These are phyloP conservation scores for Ascochyta lentis DNA, from an alignment of 2,329 filamentous ascomycete species.

Conservation along the genomic window DNA sequence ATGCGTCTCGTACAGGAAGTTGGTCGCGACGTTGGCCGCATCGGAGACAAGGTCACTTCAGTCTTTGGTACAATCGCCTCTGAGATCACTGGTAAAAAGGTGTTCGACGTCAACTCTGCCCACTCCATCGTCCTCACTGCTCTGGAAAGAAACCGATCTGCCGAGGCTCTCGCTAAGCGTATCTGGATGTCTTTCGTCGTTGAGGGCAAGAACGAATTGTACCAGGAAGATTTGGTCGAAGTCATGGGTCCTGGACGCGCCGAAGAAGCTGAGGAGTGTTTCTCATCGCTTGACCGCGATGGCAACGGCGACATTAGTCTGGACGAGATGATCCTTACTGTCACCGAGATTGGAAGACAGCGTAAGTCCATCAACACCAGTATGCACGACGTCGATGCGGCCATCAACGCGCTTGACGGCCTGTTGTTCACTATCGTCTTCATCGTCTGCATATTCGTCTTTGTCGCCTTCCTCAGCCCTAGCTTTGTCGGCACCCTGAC, in stretches of 20 bases:
- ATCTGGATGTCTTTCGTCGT: constrained; percentile 99
- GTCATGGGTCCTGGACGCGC: constrained; percentile 80
- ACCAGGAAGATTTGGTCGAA: constrained; percentile 81
- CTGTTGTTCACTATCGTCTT: constrained; percentile 82
- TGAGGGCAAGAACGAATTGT: constrained; percentile 82
- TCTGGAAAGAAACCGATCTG: constrained; percentile 80
- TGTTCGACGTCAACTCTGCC: constrained; percentile 90
- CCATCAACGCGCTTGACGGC: constrained; percentile 87
- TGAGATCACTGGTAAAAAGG: constrained; percentile 93
- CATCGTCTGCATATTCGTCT: constrained; percentile 82
- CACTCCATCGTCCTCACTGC: constrained; percentile 91
- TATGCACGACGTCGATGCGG: constrained; percentile 97
- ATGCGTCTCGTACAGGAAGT: constrained; percentile 75
- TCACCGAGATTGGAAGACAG: constrained; percentile 82
- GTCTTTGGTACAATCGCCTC: constrained; percentile 92
- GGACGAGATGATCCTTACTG: constrained; percentile 91
- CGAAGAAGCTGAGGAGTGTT: constrained; percentile 84
- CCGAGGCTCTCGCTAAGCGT: constrained; percentile 90
- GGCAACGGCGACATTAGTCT: constrained; percentile 92
- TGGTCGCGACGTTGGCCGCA: constrained; percentile 72
- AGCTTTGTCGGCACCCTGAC: constrained; percentile 85
- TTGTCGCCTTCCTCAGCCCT: constrained; percentile 87
- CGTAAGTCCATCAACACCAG: constrained; percentile 88
- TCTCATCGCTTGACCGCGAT: constrained; percentile 80
- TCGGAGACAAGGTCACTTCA: constrained; percentile 92